Conservation (phyloP, 2,329 filamentous ascomycete species). For the Fusarium dlaminii region DNA sequence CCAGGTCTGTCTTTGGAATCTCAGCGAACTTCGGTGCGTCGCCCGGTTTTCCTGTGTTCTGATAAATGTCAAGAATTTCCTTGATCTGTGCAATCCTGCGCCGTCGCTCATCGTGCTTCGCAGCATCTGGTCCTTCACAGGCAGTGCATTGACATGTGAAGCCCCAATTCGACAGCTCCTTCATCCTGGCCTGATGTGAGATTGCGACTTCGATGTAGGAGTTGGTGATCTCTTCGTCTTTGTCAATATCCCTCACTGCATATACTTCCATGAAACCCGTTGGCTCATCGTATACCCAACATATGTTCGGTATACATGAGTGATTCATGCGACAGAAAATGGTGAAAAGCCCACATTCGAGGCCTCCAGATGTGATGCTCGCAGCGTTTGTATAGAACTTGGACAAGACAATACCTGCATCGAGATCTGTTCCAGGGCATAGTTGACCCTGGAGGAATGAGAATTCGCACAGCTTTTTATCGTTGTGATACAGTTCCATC, state of each 20-base stretch:
- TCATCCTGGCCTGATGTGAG: not conserved
- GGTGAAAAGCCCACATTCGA: conserved; percentile 10
- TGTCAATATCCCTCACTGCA: not conserved
- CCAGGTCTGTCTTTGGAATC: not conserved
- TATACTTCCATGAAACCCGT: conserved; percentile 10
- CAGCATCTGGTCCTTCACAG: not conserved
- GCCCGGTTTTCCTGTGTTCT: not conserved
- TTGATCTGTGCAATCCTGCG: conserved; percentile 9
- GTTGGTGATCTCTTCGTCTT: conserved; percentile 12
- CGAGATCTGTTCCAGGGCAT: not conserved
- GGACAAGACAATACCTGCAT: conserved; percentile 2
- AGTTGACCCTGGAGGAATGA: conserved; percentile 1
- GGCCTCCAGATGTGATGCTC: not conserved
- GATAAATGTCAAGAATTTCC: conserved; percentile 6
- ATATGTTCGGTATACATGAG: conserved; percentile 16
- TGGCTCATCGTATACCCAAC: conserved; percentile 12
- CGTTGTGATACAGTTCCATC: conserved; percentile 2
- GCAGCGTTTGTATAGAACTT: conserved; percentile 24
- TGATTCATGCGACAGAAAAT: conserved; percentile 21
- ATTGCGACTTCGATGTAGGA: conserved; percentile 15
- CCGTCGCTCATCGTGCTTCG: conserved; percentile 5
- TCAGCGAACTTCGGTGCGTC: not conserved
- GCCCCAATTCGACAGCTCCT: conserved; percentile 9
- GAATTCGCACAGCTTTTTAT: conserved; percentile 12
- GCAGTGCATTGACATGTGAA: not conserved